Base-by-base conservation (phyloP, 1,139 yeast genomes). In the Sugiyamaella grinbergsii region DNA sequence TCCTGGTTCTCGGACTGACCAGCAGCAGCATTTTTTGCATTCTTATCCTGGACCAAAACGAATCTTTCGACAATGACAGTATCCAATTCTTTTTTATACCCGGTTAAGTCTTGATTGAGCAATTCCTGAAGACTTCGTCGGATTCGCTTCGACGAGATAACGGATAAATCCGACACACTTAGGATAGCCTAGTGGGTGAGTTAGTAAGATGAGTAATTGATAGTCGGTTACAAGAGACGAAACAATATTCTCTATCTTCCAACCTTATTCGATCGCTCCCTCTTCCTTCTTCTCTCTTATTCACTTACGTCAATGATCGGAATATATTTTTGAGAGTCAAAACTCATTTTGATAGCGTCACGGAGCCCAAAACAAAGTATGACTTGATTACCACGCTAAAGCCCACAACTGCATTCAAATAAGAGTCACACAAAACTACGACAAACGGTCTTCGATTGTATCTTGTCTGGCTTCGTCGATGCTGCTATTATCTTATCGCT, bases 221-320 rank as follows among this genome's bases (percentile, higher is more conserved):
- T 13, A 26, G 26, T 23, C 26, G 5, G 26, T 23, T 23, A 5
- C 8, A 23, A 23, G 26, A 8, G 7, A 23, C n/a, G n/a, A n/a
- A n/a, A n/a, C n/a, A n/a, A n/a, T n/a, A n/a, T n/a, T n/a, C n/a
- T n/a, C n/a, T n/a, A n/a, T n/a, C 5, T 23, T 23, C 26, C 8
- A 23, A 23, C 8, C 26, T 23, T 23, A 23, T 23, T 23, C 26
- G 26, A 5, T 23, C 26, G 5, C 26, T 8, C 8, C 8, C 8
- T 23, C 8, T 33, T 4, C 18, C 20, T 33, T 16, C 5, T 5
- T 4, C 37, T 22, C 16, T 26, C 36, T 15, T 1, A 5, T 22
- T 2, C 29, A 73, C 85, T 58, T 71, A 81, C 89, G 62, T 86
- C 93, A 43, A 86, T 83, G 56, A 85, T 82, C 2, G 90, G 85